A percentile compares a stretch with the other conserved stretches of the same genome.
phyloP scores from a whole-genome alignment of 2,329 filamentous ascomycete genomes.

The Xylaria sp. region DNA sequence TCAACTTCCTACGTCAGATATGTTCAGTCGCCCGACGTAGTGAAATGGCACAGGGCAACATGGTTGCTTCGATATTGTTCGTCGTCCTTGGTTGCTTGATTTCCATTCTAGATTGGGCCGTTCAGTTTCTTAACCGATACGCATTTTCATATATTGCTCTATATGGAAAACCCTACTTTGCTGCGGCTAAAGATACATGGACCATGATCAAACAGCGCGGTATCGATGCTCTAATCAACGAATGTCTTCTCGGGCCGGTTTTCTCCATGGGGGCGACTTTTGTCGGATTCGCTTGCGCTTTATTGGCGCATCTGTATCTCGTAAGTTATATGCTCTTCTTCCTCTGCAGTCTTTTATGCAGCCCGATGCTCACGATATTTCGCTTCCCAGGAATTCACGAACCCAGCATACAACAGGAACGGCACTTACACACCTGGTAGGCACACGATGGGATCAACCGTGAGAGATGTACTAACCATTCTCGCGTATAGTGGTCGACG shows the following conservation, averaged over 20 bases:
- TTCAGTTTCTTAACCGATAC: conserved; percentile 90
- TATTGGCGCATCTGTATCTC: conserved; percentile 90
- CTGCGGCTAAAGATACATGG: conserved; percentile 90
- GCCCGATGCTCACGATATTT: conserved; percentile 15
- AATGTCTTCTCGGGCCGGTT: conserved; percentile 81
- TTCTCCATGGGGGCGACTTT: conserved; percentile 69
- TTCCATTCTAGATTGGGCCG: conserved; percentile 81
- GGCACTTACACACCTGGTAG: conserved; percentile 46
- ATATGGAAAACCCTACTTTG: conserved; percentile 88
- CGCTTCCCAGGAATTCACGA: conserved; percentile 41
- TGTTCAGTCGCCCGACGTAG: conserved; percentile 80
- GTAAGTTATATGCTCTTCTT: conserved; percentile 70
- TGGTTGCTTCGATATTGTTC: conserved; percentile 71
- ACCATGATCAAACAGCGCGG: conserved; percentile 88
- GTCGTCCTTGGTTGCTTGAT: conserved; percentile 83
- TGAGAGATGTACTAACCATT: conserved; percentile 10
- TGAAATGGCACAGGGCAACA: conserved; percentile 73
- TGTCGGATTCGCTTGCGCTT: conserved; percentile 82
- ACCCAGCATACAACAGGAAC: conserved; percentile 42
- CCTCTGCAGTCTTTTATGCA: background rate
- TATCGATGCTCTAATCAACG: conserved; percentile 88
- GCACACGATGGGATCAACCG: conserved; percentile 9
- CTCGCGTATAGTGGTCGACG: conserved; percentile 42
- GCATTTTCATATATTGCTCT: conserved; percentile 93
- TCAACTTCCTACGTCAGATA: conserved; percentile 84